Percentiles rank a stretch among this genome's conserved stretches.
Conservation (phyloP, 768 basidiomycete species). For the Leccinum sublutescens region DNA sequence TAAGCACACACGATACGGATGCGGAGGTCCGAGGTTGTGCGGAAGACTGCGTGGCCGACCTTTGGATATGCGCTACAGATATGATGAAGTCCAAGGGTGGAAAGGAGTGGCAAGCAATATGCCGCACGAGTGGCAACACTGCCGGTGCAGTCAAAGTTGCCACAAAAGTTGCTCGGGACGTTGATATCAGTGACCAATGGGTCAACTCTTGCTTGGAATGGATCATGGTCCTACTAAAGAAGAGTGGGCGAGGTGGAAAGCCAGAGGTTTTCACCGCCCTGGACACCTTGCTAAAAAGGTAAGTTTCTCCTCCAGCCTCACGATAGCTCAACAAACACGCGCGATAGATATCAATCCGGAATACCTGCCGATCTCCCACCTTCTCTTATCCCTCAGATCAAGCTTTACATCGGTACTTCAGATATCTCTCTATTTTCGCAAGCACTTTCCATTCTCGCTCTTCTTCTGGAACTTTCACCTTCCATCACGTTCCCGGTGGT, state of each 20-base stretch:
- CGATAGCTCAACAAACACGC: neutral
- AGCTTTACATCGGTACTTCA: constrained; percentile 65
- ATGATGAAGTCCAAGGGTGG: constrained; percentile 58
- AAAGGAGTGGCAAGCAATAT: constrained; percentile 81
- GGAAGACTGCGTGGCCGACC: constrained; percentile 78
- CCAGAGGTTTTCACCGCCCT: constrained; percentile 77
- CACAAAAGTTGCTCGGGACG: constrained; percentile 76
- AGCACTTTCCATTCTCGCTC: constrained; percentile 60
- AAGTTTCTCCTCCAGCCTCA: constrained; percentile 4
- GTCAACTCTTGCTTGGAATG: constrained; percentile 77
- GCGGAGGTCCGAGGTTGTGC: constrained; percentile 84
- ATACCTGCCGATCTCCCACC: constrained; percentile 59
- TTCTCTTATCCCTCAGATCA: constrained; percentile 69
- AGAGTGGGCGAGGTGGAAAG: constrained; percentile 77
- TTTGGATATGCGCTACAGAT: constrained; percentile 87
- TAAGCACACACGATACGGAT: constrained; percentile 84
- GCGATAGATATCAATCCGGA: constrained; percentile 41
- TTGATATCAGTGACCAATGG: constrained; percentile 73
- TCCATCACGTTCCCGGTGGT: constrained; percentile 69
- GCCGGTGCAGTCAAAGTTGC: constrained; percentile 80
- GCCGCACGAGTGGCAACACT: constrained; percentile 65
- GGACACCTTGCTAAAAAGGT: constrained; percentile 70
- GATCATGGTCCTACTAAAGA: constrained; percentile 70
- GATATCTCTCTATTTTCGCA: constrained; percentile 82
- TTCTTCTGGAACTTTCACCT: constrained; percentile 70